Evolutionary conservation across 1,139 yeast genomes (phyloP), one percentile per base, ranked within the genome.

Genomic region (Geotrichum macrosporum): DNA sequence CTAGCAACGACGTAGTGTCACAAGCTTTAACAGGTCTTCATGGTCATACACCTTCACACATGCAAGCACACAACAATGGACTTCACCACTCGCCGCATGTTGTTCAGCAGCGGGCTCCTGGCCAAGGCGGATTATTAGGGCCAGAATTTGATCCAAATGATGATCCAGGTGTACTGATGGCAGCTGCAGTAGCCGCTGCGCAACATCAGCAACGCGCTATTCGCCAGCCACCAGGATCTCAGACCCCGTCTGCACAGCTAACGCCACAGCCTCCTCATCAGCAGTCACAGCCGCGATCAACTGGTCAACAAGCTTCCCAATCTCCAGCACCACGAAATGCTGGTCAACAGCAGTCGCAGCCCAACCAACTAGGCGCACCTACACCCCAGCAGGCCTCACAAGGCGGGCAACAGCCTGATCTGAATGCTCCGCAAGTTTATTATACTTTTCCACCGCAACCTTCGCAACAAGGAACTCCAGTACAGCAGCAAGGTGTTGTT

Each of bases 401-500:
- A 10, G 9, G 10, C 6, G 55, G 22, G 50, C 55, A 27, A 45
- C 53, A 12, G 37, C 49, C 31, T 46, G 52, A 29, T 47, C 12
- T 32, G 13, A 16, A 27, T 13, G 34, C 18, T 6, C 41, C 24
- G 13, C 35, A 32, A 10, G 35, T 32, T 10, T 31, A 39, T 30
- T 39, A 30, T 2, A 31, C 20, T 12, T 22, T 31, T 20, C 43
- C 24, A 36, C 26, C 43, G 15, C 35, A 39, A 18, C 31, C 20
- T 2, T 10, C 27, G n/a, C 43, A 31, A 9, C 36, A 16, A 5
- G 41, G 31, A 10, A n/a, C n/a, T n/a, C n/a, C n/a, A n/a, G n/a
- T n/a, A n/a, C n/a, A n/a, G n/a, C n/a, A n/a, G n/a, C n/a, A n/a
- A n/a, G n/a, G n/a, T n/a, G n/a, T n/a, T n/a, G n/a, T n/a, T n/a